Base-by-base conservation (phyloP, 768 basidiomycete genomes). In the Infundibulicybe gibba region DNA sequence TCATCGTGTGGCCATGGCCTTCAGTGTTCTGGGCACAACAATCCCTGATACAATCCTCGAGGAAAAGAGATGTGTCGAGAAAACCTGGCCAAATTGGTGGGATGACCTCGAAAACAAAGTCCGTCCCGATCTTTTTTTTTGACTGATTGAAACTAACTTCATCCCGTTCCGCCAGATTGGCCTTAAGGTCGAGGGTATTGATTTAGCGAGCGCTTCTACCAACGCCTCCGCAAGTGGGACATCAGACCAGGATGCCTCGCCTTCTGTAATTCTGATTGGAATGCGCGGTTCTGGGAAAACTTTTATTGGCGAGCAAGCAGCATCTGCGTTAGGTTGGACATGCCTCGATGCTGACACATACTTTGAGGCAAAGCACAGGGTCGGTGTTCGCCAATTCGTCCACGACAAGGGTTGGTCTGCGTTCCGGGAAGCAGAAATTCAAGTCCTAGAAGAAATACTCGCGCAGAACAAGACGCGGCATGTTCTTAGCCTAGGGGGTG, bases 61-160 rank as follows among this genome's bases (percentile, higher is more conserved):
- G 60, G 95, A 98, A 71, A 95, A 95, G 67, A 76, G 94, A 45
- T 97, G 97, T 59, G 97, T 99, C 30, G 95, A 95, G 68, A 99
- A 99, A 79, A 99, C 95, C 0, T 99, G 95, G 95, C 97, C 97
- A 0, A 94, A 94, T 61, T 99, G 94, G 92, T 99, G 95, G 94
- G 97, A 98, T 61, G 97, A 98, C 64, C 74, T 99, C 19, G 81
- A 90, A 61, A 94, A 91, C 71, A 97, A 97, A 81, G 91, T 90
- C 43, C 2, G 71, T 15, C 13, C 33, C 48, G 38, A 15, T 13
- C 32, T 35, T n/a, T 9, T 9, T 21, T 8, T 8, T 33, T 25
- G 39, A 19, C 12, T 35, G 30, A 19, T 16, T 20, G 21, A 20
- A 8, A 34, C 30, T 43, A 11, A 20, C 43, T 20, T 46, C 44